A percentile compares a stretch with the other conserved stretches of the same genome.
Evolutionary conservation across 371 early-diverging fungal species (phyloP).

Genomic region (Mucor mucedo): DNA sequence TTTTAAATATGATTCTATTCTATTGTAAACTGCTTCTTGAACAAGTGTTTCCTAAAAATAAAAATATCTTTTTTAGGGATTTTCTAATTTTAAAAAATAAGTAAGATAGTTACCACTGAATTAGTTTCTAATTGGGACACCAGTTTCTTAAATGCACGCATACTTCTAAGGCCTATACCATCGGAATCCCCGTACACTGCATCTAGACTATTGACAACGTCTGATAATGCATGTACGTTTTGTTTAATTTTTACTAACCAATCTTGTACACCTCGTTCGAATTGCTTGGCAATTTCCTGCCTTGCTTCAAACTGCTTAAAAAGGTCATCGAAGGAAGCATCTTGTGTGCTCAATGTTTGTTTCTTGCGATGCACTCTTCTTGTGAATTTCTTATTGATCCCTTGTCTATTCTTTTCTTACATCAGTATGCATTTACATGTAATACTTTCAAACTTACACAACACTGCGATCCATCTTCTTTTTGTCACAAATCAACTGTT

Average conservation of each 20-base stretch:
- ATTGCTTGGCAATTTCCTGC: conserved; percentile 53
- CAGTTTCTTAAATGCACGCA: background rate
- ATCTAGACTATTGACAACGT: conserved; percentile 58
- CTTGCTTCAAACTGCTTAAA: conserved; percentile 58
- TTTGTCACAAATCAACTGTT: conserved; percentile 82
- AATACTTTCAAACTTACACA: conserved; percentile 21
- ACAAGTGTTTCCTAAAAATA: conserved; percentile 33
- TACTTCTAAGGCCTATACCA: conserved; percentile 27
- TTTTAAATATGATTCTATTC: conserved; percentile 63
- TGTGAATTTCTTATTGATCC: conserved; percentile 70
- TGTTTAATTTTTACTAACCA: conserved; percentile 70
- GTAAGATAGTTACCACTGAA: conserved; percentile 37
- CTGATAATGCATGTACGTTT: conserved; percentile 44
- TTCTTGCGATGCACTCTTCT: conserved; percentile 55
- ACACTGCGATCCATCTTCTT: conserved; percentile 66
- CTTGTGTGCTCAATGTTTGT: conserved; percentile 58
- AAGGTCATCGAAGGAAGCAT: conserved; percentile 55
- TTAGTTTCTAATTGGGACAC: conserved; percentile 41
- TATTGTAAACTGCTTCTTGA: conserved; percentile 55
- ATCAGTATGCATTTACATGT: background rate
- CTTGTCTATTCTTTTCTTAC: conserved; percentile 48
- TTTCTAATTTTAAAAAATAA: background rate
- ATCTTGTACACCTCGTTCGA: conserved; percentile 57
- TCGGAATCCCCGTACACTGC: conserved; percentile 58
- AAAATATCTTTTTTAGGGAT: conserved; percentile 11